These are phyloP conservation scores for Metschnikowia koreensis DNA, from an alignment of 805 yeast genomes.

Conservation along the genomic window DNA sequence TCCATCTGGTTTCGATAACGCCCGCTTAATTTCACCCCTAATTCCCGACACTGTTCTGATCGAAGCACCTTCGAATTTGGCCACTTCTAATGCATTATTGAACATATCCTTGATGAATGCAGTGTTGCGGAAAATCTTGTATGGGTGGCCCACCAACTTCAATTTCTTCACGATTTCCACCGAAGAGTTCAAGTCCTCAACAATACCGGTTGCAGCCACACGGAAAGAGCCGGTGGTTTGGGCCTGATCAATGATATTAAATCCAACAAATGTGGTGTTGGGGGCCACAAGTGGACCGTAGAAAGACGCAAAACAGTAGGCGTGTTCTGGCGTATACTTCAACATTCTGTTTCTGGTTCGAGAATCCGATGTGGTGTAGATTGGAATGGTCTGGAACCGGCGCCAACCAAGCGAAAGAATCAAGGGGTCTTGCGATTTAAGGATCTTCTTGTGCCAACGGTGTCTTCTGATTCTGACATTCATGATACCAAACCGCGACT, in stretches of 20 bases:
- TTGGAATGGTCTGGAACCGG: constrained; percentile 93
- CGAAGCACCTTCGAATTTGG: constrained; percentile 96
- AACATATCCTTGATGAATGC: constrained; percentile 98
- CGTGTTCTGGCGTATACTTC: constrained; percentile 97
- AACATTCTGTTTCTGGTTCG: constrained; percentile 97
- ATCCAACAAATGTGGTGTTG: constrained; percentile 95
- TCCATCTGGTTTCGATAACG: constrained; percentile 92
- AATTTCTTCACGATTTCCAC: constrained; percentile 94
- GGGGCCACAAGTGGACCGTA: constrained; percentile 98
- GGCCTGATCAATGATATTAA: constrained; percentile 79
- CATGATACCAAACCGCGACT: constrained; percentile 87
- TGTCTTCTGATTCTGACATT: constrained; percentile 95
- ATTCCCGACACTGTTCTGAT: constrained; percentile 96
- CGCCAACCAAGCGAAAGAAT: constrained; percentile 97
- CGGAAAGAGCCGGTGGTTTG: constrained; percentile 88
- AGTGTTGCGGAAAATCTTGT: constrained; percentile 90
- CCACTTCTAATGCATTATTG: constrained; percentile 86
- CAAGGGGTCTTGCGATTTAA: constrained; percentile 93
- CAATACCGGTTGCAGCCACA: constrained; percentile 95
- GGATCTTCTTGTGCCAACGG: constrained; percentile 96
- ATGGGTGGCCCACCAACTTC: constrained; percentile 92
- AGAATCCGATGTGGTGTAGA: constrained; percentile 95
- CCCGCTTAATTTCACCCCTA: constrained; percentile 95
- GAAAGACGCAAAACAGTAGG: constrained; percentile 92
- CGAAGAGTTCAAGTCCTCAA: constrained; percentile 86